A percentile compares a stretch with the other conserved stretches of the same genome.
Conservation (phyloP, 805 yeast genomes). For the Zygoascus ofunaensis region DNA sequence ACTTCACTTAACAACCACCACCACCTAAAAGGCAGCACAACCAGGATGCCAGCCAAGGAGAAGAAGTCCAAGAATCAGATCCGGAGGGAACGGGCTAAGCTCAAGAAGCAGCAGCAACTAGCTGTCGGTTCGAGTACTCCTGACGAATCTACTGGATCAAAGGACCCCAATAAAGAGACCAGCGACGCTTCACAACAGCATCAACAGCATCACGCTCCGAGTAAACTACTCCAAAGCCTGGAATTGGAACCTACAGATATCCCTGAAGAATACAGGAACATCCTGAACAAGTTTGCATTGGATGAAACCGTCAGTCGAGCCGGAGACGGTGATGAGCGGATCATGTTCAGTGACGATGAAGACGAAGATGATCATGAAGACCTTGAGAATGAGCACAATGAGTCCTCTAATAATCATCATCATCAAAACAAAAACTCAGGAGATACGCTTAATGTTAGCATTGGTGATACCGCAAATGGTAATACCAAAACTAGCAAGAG, state of each 20-base stretch:
- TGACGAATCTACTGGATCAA: background rate
- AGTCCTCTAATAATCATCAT: conserved; percentile 8
- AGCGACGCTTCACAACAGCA: background rate
- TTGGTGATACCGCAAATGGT: no score
- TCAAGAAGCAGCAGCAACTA: conserved; percentile 25
- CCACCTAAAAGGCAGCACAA: no score
- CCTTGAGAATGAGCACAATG: no score
- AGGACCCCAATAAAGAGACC: no score
- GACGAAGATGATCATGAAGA: conserved; percentile 13
- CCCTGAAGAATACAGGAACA: conserved; percentile 21
- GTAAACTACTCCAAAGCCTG: background rate
- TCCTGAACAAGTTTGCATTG: conserved; percentile 29
- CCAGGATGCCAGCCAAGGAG: conserved; percentile 18
- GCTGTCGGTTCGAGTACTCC: conserved; percentile 2
- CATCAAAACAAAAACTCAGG: no score
- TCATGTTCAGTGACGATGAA: conserved; percentile 19
- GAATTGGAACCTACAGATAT: background rate
- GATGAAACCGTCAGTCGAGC: conserved; percentile 17
- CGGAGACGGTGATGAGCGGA: conserved; percentile 9
- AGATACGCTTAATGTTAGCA: no score
- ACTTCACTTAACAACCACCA: no score
- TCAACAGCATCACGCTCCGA: background rate
- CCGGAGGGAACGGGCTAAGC: conserved; percentile 36
- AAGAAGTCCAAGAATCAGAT: conserved; percentile 32
- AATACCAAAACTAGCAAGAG: conserved; percentile 37